Evolutionary conservation across 2,329 filamentous ascomycete genomes (phyloP), one percentile per base, ranked within the genome.

Genomic region (Sporothrix brunneoviolacea): DNA sequence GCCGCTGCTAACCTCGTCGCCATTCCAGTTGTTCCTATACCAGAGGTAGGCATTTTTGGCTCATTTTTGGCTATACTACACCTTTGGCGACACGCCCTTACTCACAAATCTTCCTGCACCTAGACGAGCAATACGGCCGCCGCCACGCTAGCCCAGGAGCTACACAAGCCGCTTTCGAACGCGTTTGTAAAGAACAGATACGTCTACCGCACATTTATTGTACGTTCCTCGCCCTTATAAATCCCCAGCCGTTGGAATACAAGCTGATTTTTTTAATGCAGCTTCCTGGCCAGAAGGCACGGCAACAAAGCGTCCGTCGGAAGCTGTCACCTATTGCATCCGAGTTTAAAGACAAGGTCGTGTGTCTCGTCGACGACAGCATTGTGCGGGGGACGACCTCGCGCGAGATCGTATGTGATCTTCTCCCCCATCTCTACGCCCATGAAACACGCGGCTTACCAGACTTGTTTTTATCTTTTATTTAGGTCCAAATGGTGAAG

Each of bases 161-260:
- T 95, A 16, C 77, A 82, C 58, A 90, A 88, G 64, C 86, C 86
- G 1, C 89, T 86, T 61, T 84, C 79, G 52, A 86, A 88, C 62
- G 90, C 83, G 3, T 91, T 95, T 60, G 83, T 95, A 57, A 94
- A 93, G 75, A 94, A 94, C 67, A 79, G 88, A 47, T 94, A 94
- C 65, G 85, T 94, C 54, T 90, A 88, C 75, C 80, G 88, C 44
- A 94, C 88, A 1, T 93, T 91, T 65, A 91, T 90, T 27, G n/a
- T n/a, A n/a, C n/a, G n/a, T n/a, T n/a, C n/a, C n/a, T n/a, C n/a
- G n/a, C n/a, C n/a, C n/a, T n/a, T n/a, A n/a, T n/a, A n/a, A n/a
- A n/a, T n/a, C n/a, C n/a, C n/a, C n/a, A n/a, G n/a, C n/a, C n/a
- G n/a, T n/a, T n/a, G n/a, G n/a, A n/a, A n/a, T n/a, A n/a, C n/a